Conservation (phyloP, 2,329 filamentous ascomycete species). For the Dactylellina sp. region DNA sequence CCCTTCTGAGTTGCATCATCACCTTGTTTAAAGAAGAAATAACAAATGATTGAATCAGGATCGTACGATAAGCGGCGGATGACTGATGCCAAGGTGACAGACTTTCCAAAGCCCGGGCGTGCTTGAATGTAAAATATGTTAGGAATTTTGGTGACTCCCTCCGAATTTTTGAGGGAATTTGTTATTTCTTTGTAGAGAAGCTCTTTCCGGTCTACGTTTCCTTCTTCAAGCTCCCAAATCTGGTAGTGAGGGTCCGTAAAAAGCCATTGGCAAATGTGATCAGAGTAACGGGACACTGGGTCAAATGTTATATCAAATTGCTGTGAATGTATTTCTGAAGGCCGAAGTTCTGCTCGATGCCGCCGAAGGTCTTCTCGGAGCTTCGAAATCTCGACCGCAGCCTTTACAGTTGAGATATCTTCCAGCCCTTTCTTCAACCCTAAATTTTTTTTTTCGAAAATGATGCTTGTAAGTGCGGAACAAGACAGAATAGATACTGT, state of each 20-base stretch:
- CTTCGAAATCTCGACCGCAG: constrained; percentile 9
- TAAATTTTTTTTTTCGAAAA: neutral
- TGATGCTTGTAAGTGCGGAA: neutral
- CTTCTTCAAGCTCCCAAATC: constrained; percentile 39
- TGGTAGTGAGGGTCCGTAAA: constrained; percentile 36
- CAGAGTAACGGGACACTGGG: constrained; percentile 36
- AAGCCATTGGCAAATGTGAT: constrained; percentile 52
- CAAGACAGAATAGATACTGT: neutral
- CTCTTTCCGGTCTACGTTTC: constrained; percentile 24
- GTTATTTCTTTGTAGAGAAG: constrained; percentile 12
- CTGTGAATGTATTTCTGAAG: constrained; percentile 33
- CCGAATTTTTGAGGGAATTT: neutral
- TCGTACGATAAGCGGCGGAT: constrained; percentile 24
- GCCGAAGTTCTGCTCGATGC: constrained; percentile 32
- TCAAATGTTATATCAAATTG: constrained; percentile 39
- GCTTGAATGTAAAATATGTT: constrained; percentile 49
- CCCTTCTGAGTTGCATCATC: constrained; percentile 41
- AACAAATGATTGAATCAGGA: constrained; percentile 21
- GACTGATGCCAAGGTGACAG: constrained; percentile 38
- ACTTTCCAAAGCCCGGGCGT: constrained; percentile 50
- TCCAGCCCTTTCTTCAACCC: constrained; percentile 27
- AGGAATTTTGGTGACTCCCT: constrained; percentile 1
- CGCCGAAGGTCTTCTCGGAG: constrained; percentile 32
- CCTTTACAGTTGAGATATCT: constrained; percentile 33
- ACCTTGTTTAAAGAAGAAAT: constrained; percentile 55